These are phyloP conservation scores for Allomyces javanicus DNA, from an alignment of 192 early-diverging fungal species.

Conservation along the genomic window DNA sequence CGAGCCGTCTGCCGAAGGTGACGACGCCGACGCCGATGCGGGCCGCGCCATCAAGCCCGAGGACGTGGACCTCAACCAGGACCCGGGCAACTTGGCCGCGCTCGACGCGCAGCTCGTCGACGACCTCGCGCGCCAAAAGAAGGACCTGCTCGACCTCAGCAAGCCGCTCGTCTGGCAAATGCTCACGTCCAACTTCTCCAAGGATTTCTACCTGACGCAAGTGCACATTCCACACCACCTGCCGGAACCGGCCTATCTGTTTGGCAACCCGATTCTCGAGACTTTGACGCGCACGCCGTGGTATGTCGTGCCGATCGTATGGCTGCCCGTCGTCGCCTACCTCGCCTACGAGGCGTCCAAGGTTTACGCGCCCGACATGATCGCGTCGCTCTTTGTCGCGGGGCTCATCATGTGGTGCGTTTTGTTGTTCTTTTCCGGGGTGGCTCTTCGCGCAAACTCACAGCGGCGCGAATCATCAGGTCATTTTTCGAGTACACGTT, in stretches of 20 bases:
- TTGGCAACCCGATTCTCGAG: conserved; percentile 59
- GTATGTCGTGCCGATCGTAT: conserved; percentile 72
- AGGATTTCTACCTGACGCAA: conserved; percentile 71
- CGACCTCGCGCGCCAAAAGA: conserved; percentile 22
- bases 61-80: no score
- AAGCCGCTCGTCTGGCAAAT: conserved; percentile 71
- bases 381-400: no score
- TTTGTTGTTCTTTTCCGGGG: no score
- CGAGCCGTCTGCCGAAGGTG: background rate
- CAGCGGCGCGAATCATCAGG: background rate
- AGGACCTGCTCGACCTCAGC: conserved; percentile 60
- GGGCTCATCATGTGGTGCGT: no score
- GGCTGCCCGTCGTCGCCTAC: conserved; percentile 54
- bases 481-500: conserved; percentile 66
- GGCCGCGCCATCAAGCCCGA: background rate
- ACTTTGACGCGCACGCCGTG: conserved; percentile 75
- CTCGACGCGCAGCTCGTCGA: conserved; percentile 21
- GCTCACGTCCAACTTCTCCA: conserved; percentile 45
- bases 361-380: no score
- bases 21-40: no score
- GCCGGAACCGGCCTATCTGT: conserved; percentile 57
- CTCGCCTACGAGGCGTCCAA: conserved; percentile 4
- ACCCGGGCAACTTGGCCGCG: background rate
- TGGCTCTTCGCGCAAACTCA: no score
- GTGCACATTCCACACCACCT: conserved; percentile 77